These are phyloP conservation scores for Trichosporon sp. DNA, from an alignment of 1,284 basidiomycete species.

Conservation along the genomic window DNA sequence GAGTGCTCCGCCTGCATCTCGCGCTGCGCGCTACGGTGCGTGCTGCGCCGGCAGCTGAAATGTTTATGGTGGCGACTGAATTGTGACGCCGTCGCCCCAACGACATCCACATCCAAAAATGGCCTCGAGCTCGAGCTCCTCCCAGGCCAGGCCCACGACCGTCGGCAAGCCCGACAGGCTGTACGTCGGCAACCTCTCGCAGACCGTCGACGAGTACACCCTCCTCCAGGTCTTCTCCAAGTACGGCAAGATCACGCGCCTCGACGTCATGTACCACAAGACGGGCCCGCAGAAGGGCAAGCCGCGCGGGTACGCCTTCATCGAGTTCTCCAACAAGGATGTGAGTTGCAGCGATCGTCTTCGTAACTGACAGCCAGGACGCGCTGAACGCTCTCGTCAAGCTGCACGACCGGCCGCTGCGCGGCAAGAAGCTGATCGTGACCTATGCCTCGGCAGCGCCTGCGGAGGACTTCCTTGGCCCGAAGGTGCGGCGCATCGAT, in stretches of 20 bases:
- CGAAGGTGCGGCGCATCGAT: slow-evolving; percentile 46
- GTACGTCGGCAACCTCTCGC: slow-evolving; percentile 86
- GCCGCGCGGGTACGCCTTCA: slow-evolving; percentile 89
- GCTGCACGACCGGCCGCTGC: slow-evolving; percentile 73
- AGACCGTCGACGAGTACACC: slow-evolving; percentile 85
- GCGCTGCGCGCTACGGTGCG: not conserved
- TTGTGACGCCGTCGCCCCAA: not conserved
- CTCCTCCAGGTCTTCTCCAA: slow-evolving; percentile 84
- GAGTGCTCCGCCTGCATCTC: not conserved
- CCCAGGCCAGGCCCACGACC: slow-evolving; percentile 11
- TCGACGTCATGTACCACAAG: slow-evolving; percentile 95
- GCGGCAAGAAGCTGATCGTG: slow-evolving; percentile 80
- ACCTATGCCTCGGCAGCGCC: slow-evolving; percentile 72
- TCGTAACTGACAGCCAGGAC: slow-evolving; percentile 57
- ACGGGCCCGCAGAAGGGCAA: slow-evolving; percentile 80
- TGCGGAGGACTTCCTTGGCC: slow-evolving; percentile 11
- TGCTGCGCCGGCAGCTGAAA: not conserved
- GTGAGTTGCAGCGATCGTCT: slow-evolving; percentile 57
- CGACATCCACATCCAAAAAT: not conserved
- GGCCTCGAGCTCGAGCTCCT: not conserved
- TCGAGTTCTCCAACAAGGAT: slow-evolving; percentile 73
- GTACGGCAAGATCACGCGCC: slow-evolving; percentile 83
- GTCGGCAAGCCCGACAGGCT: slow-evolving; percentile 55
- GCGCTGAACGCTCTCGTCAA: slow-evolving; percentile 71
- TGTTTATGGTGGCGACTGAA: not conserved